Conservation (phyloP, 2,329 filamentous ascomycete species). For the Cytospora mali region DNA sequence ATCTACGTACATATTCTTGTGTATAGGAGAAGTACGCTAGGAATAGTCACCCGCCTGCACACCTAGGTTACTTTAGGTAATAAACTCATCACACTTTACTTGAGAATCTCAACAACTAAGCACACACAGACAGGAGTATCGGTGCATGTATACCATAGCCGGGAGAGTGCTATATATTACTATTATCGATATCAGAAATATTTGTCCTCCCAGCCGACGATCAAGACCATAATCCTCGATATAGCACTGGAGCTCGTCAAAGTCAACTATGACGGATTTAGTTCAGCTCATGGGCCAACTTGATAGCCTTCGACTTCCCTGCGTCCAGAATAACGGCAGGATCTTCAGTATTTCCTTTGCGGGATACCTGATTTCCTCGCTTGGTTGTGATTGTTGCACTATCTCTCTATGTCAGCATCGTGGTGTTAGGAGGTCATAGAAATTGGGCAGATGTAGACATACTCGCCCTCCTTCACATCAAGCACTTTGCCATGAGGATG, state of each 20-base stretch:
- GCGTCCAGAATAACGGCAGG: conserved; percentile 48
- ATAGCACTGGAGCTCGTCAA: background rate
- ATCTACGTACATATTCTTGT: no score
- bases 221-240: no score
- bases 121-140: no score
- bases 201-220: no score
- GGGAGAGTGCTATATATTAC: no score
- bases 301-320: conserved; percentile 47
- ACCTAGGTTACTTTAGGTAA: no score
- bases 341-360: conserved; percentile 44
- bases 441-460: conserved; percentile 23
- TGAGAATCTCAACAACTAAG: no score
- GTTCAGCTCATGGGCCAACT: conserved; percentile 45
- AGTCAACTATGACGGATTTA: conserved; percentile 18
- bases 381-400: conserved; percentile 46
- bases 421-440: accelerated
- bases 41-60: no score
- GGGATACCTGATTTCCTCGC: conserved; percentile 44
- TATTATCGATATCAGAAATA: no score
- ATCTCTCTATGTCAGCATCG: background rate
- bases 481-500: conserved; percentile 48
- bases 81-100: no score
- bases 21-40: no score
- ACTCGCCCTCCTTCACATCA: conserved; percentile 48
- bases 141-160: no score